Base-by-base conservation (phyloP, 2,329 filamentous ascomycete species). In the Neofusicoccum sp. region DNA sequence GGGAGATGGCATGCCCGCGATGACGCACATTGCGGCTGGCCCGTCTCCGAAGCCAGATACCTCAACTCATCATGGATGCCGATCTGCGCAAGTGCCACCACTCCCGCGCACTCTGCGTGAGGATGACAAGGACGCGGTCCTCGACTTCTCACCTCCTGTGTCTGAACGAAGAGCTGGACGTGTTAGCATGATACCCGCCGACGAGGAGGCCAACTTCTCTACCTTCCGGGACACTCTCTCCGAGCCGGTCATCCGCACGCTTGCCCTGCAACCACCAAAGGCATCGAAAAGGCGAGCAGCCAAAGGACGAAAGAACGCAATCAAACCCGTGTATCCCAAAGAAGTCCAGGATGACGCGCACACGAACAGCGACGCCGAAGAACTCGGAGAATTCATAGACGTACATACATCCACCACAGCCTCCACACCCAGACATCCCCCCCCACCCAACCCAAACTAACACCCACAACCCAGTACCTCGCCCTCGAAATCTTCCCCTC, bases 341-440 rank as follows among this genome's bases (percentile, higher is more conserved):
- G 52, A 65, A 58, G 44, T 28, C 12, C 44, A 39, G 33, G 48
- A 65, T 9, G 50, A 44, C 44, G 60, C 50, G 50, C 64, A 37
- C 48, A 69, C 59, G 11, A 22, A 12, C 60, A 71, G 76, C 16
- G 80, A 85, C 67, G 85, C 84, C 4, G 88, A 89, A 68, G 91
- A 93, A 61, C 77, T 95, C 28, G 85, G 86, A 31, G 92, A 96
- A 1, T 96, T 96, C 76, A 87, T 91, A 61, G 88, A 93, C 69
- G 84, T 86, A 78, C 43, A 70, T 16, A 6, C 47, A 50, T 12
- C 5, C 12, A 66, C 22, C 39, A 11, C n/a, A 22, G 22, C 22
- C 22, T 22, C 22, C 22, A 2, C 22, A 22, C 22, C 22, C 22
- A 22, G 22, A 22, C 22, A 22, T 22, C 16, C 22, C 29, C 16